Base-by-base conservation (phyloP, 2,329 filamentous ascomycete genomes). In the Cladophialophora chaetospira region DNA sequence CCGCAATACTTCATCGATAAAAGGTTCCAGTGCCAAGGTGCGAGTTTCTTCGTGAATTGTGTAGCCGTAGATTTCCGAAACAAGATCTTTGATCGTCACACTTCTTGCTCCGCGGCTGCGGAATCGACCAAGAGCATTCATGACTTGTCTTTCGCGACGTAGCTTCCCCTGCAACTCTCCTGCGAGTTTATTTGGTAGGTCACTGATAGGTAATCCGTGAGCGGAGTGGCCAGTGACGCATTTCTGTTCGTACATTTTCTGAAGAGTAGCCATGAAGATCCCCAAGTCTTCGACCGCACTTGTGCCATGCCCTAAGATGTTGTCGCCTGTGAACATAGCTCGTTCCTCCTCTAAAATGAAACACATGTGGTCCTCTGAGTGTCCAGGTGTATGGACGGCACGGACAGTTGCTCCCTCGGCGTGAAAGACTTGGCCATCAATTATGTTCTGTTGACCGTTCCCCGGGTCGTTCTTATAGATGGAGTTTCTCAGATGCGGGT, bases 321-420 rank as follows among this genome's bases (percentile, higher is more conserved):
- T 92, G 71, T 93, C 89, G 1, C 86, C 89, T 0, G 89, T 91
- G 68, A 93, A 91, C 77, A 93, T 82, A 44, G 87, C 87, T 57
- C 88, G 79, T 68, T 92, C 79, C 63, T 91, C 88, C 36, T 84
- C 79, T 1, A 92, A 73, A 1, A 89, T 68, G 57, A 94, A 85
- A n/a, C 81, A 84, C 77, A 89, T 85, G 66, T 94, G 90, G 67
- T 95, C 90, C 1, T 75, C 74, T 0, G 89, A 85, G 66, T 95
- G 90, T 1, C 90, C 86, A 0, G 85, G 86, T 2, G 77, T 79
- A 65, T 82, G 68, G 1, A 78, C 48, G 2, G 75, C 73, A 1
- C 65, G 67, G 21, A 75, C 46, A 0, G 72, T 76, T 3, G 75
- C 74, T 2, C 75, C 74, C 28, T 76, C 70, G 2, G 73, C 70